Conservation (phyloP, 106 monocot genomes). For the Acorus calamus region DNA sequence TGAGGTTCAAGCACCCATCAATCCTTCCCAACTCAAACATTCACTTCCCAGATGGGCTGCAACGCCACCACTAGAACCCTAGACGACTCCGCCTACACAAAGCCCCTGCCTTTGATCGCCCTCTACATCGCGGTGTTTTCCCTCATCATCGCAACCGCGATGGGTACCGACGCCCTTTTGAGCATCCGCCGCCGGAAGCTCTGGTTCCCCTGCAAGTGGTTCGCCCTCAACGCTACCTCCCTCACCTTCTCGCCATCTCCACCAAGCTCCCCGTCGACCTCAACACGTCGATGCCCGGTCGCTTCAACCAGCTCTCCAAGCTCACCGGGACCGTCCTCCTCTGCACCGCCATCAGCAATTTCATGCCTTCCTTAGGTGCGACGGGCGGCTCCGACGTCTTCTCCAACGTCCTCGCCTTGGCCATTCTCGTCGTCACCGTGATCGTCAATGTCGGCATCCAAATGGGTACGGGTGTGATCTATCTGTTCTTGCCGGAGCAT, state of each 20-base stretch:
- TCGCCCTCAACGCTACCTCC: slow-evolving; percentile 21
- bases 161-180: not conserved
- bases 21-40: too few species aligned
- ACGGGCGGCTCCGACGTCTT: not conserved
- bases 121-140: slow-evolving; percentile 12
- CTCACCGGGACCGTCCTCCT: slow-evolving; percentile 17
- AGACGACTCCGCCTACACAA: not conserved
- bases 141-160: slow-evolving; percentile 4
- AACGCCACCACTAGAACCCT: not conserved
- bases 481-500: slow-evolving; percentile 8
- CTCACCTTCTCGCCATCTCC: slow-evolving; percentile 11
- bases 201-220: slow-evolving; percentile 14
- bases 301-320: slow-evolving; percentile 15
- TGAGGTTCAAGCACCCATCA: too few species aligned
- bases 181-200: slow-evolving; percentile 11
- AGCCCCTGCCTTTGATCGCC: slow-evolving; percentile 14
- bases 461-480: slow-evolving; percentile 14
- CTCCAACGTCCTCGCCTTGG: slow-evolving; percentile 8
- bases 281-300: slow-evolving; percentile 3
- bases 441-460: slow-evolving; percentile 12
- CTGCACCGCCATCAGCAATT: slow-evolving; percentile 10
- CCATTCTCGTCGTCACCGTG: slow-evolving; percentile 14
- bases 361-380: slow-evolving; percentile 18
- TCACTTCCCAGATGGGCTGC: too few species aligned
- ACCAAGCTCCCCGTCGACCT: slow-evolving; percentile 15